Evolutionary conservation across 805 yeast genomes (phyloP), one percentile per base, ranked within the genome.

Genomic region (Starmerella floris): DNA sequence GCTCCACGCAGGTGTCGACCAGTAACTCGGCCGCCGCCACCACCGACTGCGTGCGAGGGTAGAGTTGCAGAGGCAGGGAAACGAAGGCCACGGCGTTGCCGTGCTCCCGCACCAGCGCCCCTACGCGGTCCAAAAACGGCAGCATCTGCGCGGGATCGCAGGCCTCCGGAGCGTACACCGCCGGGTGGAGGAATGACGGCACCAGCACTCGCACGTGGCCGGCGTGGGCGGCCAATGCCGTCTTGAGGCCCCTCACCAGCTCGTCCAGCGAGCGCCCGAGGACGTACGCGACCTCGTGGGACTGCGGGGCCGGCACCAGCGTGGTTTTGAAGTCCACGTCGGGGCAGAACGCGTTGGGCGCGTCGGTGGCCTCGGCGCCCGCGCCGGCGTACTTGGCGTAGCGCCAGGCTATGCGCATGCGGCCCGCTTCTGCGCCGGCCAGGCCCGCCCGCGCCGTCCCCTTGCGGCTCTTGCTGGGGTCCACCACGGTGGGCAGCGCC

Each of bases 391-490:
- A 50, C 35, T 41, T 67, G 0, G 88, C 91, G 56, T 87, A 87
- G 54, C 96, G 72, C 97, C 97, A 87, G 1, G 97, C 96, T 51
- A 87, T 87, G 56, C 78, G 82, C 69, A 87, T 64, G 50, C 79
- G 47, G 40, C 43, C 45, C 11, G 36, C 36, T 9, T 8, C 17
- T 10, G 13, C 15, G 8, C 10, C 23, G n/a, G 23, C 17, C 5
- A 5, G 11, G 5, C 10, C 17, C 4, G 30, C 8, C 5, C 27
- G 26, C 5, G 20, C 5, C 8, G 19, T 4, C 26, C 21, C 10
- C 23, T 9, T 5, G 11, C 27, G 37, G n/a, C 16, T 9, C 27
- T 34, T 34, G 11, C 22, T 17, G 25, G 25, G 26, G 9, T 37
- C 34, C 2, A 44, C 39, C 2, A 41, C 15, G 23, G 43, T 37